Base-by-base conservation (phyloP, 305 asterid genomes). In the Fraxinus paxiana region DNA sequence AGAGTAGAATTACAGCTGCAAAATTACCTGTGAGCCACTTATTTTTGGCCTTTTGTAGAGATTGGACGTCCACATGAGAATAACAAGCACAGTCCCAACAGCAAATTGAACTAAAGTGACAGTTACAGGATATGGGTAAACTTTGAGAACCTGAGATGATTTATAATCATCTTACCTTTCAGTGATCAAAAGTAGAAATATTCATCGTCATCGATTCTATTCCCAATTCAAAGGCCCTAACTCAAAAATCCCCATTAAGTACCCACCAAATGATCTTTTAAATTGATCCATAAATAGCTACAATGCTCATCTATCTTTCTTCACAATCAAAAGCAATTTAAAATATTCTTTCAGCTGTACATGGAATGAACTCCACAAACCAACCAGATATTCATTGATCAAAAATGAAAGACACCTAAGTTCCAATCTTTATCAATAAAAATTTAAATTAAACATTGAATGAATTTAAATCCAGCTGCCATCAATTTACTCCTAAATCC, bases 11-110 rank as follows among this genome's bases (percentile, higher is more conserved):
- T 4, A 41, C 46, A 67, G 48, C 72, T 77, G 59, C 7, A 51
- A 56, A 48, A 78, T 15, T 90, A 95, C 98, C 98, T 95, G 98
- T 20, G 88, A 87, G 65, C 96, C 93, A 79, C 88, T 94, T 87
- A 96, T 92, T 87, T 92, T 96, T 63, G 99, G 99, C 46, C 93
- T 84, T 86, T 88, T 92, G 90, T 92, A 90, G 71, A 96, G 94
- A 86, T 94, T 94, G 20, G 84, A 78, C 35, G 86, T 85, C 98
- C 99, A 96, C 98, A 96, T 96, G 1, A 87, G 35, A 76, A 77
- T 5, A 76, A 96, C 97, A 81, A 96, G 88, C 76, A 90, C 92
- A 8, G 95, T 82, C 38, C 99, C 97, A 56, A 96, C 95, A n/a
- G 96, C 91, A 81, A 96, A 96, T 85, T 96, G 99, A 35, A 80